Evolutionary conservation across 768 basidiomycete genomes (phyloP).

Genomic region (Pleurotus djamor): DNA sequence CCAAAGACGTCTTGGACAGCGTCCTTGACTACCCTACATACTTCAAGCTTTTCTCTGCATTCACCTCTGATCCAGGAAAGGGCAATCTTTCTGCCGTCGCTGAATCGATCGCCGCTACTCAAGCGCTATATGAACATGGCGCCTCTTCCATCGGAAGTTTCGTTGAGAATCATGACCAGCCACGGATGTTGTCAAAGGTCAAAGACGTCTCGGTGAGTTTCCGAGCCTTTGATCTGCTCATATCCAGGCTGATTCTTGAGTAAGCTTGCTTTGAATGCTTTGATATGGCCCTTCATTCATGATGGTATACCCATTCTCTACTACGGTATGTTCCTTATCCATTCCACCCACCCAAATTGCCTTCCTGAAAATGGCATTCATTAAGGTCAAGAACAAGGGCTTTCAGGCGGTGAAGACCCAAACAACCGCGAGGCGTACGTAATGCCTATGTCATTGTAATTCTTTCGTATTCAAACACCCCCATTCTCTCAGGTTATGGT

Average conservation of each 20-base stretch:
- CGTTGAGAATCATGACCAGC: slow-evolving; percentile 69
- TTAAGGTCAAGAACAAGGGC: slow-evolving; percentile 59
- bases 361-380: neutral
- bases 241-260: neutral
- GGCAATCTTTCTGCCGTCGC: slow-evolving; percentile 42
- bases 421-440: slow-evolving; percentile 60
- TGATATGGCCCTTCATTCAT: slow-evolving; percentile 62
- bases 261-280: slow-evolving; percentile 46
- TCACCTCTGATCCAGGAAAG: slow-evolving; percentile 40
- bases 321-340: slow-evolving; percentile 37
- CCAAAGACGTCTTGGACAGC: slow-evolving; percentile 46
- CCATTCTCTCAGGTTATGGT: slow-evolving; percentile 47
- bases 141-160: slow-evolving; percentile 53
- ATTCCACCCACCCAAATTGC: neutral
- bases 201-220: slow-evolving; percentile 40
- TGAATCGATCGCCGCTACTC: slow-evolving; percentile 27
- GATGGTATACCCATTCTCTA: slow-evolving; percentile 74
- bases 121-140: slow-evolving; percentile 38
- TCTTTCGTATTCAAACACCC: neutral
- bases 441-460: neutral
- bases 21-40: slow-evolving; percentile 64
- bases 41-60: slow-evolving; percentile 46
- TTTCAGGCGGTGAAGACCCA: slow-evolving; percentile 54
- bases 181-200: slow-evolving; percentile 53
- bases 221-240: neutral